Evolutionary conservation across 306 rosid species (phyloP).

Genomic region (Acmispon strigosus): DNA sequence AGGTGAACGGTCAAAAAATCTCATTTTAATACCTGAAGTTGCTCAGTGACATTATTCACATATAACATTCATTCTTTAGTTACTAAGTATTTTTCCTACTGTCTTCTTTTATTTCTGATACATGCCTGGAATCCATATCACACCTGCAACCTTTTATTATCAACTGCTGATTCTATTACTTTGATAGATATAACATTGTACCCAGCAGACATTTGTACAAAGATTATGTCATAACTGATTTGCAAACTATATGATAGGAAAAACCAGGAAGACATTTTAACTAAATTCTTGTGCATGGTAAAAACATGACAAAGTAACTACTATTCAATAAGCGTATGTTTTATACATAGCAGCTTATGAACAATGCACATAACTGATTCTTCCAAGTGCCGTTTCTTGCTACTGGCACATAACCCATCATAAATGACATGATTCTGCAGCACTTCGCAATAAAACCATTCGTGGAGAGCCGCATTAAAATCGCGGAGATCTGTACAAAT

Average conservation of each 20-base stretch:
- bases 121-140: background rate
- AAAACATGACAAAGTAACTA: constrained; percentile 10
- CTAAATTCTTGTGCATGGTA: constrained; percentile 14
- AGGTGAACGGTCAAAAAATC: no score
- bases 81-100: background rate
- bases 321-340: constrained; percentile 10
- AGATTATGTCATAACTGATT: background rate
- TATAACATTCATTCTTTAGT: no score
- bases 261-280: background rate
- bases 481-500: constrained; percentile 27
- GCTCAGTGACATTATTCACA: no score
- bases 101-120: background rate
- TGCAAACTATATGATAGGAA: background rate
- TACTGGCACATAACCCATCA: background rate
- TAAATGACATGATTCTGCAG: constrained; percentile 18
- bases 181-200: background rate
- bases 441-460: constrained; percentile 13
- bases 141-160: no score
- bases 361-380: constrained; percentile 28
- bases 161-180: background rate
- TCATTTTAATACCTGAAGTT: no score
- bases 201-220: background rate
- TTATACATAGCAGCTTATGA: constrained; percentile 20
- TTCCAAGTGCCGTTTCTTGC: constrained; percentile 14
- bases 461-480: background rate